Percentiles rank a stretch among this genome's conserved stretches.
These are phyloP conservation scores for Blastocladiella emersonii DNA, from an alignment of 371 early-diverging fungal genomes.

Conservation along the genomic window DNA sequence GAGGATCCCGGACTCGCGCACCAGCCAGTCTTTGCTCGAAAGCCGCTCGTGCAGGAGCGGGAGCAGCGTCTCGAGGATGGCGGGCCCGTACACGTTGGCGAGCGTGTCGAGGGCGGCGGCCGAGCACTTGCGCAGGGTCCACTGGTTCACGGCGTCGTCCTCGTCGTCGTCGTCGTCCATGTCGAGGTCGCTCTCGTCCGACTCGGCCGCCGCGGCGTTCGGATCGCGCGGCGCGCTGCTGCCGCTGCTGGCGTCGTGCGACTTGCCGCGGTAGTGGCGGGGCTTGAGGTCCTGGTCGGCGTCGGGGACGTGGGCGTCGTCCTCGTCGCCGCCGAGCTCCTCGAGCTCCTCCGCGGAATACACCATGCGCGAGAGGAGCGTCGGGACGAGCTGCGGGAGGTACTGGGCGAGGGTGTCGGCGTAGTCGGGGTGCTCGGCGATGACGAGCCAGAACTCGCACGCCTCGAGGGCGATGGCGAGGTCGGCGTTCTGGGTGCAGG, in stretches of 20 bases:
- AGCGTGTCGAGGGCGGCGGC: conserved; percentile 92
- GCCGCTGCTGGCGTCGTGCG: conserved; percentile 15
- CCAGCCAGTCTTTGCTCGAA: conserved; percentile 68
- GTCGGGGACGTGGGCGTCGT: conserved; percentile 70
- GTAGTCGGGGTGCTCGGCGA: conserved; percentile 78
- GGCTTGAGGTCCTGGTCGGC: conserved; percentile 79
- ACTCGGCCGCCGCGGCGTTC: conserved; percentile 10
- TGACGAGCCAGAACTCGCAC: conserved; percentile 92
- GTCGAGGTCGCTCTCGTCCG: conserved; percentile 56
- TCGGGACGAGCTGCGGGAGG: conserved; percentile 69
- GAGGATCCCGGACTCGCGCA: conserved; percentile 85
- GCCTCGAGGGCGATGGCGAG: conserved; percentile 79
- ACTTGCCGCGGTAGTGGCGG: conserved; percentile 41
- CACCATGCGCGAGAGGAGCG: conserved; percentile 83
- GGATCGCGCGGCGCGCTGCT: conserved; percentile 16
- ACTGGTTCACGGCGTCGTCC: conserved; percentile 76
- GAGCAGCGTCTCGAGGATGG: conserved; percentile 60
- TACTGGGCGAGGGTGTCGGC: conserved; percentile 61
- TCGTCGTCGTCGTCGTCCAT: conserved; percentile 72
- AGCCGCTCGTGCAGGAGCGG: conserved; percentile 74
- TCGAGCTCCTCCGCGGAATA: conserved; percentile 81
- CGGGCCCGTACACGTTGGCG: conserved; percentile 67
- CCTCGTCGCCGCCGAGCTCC: conserved; percentile 60
- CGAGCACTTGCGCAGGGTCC: conserved; percentile 95
- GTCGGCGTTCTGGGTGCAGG: conserved; percentile 65